These are phyloP conservation scores for Malbranchea zuffiana DNA, from an alignment of 2,329 filamentous ascomycete species.

Conservation along the genomic window DNA sequence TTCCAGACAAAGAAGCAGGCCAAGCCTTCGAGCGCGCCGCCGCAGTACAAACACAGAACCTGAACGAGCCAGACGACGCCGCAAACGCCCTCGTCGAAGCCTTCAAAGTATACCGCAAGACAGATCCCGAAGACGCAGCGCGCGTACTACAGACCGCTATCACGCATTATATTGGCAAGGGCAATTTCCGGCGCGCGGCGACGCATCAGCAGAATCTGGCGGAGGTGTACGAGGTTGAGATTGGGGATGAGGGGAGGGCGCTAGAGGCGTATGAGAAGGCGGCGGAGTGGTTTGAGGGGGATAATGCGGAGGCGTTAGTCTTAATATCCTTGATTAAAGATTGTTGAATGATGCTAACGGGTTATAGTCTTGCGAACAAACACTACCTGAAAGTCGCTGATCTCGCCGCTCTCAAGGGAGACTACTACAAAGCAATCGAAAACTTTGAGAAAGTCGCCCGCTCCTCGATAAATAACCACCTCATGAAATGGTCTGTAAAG, in stretches of 20 bases:
- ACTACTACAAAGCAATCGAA: conserved; percentile 75
- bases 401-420: conserved; percentile 64
- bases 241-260: conserved; percentile 67
- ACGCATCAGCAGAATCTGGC: conserved; percentile 82
- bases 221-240: conserved; percentile 72
- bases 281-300: conserved; percentile 78
- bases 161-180: conserved; percentile 74
- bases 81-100: conserved; percentile 82
- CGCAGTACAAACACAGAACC: conserved; percentile 63
- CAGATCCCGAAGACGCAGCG: conserved; percentile 70
- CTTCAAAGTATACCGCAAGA: conserved; percentile 88
- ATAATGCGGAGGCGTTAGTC: conserved; percentile 69
- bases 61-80: conserved; percentile 86
- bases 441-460: conserved; percentile 75
- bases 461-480: conserved; percentile 71
- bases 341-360: conserved; percentile 4
- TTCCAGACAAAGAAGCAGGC: conserved; percentile 68
- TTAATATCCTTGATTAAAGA: neutral
- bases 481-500: conserved; percentile 90
- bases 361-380: conserved; percentile 71
- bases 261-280: conserved; percentile 75
- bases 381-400: conserved; percentile 88
- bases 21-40: conserved; percentile 78
- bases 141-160: conserved; percentile 71
- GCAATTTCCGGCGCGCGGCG: conserved; percentile 83